A percentile compares a stretch with the other conserved stretches of the same genome.
Evolutionary conservation across 2,329 filamentous ascomycete genomes (phyloP).

Genomic region (Pestalotiopsis sp.): DNA sequence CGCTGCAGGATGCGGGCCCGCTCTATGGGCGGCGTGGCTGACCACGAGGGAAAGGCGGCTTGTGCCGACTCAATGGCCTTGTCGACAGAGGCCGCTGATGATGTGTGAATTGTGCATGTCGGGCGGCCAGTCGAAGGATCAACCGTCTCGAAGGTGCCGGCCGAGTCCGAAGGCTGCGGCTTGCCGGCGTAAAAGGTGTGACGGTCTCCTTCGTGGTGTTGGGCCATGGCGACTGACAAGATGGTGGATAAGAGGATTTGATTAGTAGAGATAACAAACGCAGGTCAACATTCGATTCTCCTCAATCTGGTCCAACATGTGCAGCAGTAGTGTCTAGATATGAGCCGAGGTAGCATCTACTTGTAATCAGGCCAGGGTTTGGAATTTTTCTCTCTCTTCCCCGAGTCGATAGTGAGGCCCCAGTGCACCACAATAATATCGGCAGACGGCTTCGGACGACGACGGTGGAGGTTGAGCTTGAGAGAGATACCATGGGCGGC

Average conservation of each 20-base stretch:
- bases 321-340: not conserved
- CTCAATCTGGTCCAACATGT: not conserved
- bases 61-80: constrained; percentile 70
- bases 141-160: constrained; percentile 68
- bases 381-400: not conserved
- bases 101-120: constrained; percentile 70
- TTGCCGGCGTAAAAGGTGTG: constrained; percentile 77
- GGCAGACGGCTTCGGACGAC: not conserved
- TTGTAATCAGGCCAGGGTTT: not conserved
- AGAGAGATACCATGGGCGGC: not conserved
- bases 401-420: not conserved
- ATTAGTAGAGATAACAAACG: not conserved
- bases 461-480: not conserved
- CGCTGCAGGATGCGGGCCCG: constrained; percentile 77
- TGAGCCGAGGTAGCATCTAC: not conserved
- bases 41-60: constrained; percentile 74
- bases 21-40: constrained; percentile 69
- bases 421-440: not conserved
- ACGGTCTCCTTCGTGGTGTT: constrained; percentile 35
- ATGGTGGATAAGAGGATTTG: not conserved
- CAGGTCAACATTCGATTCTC: not conserved
- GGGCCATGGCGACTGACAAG: not conserved
- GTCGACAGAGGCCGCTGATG: constrained; percentile 67
- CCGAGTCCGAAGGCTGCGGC: constrained; percentile 58
- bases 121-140: constrained; percentile 71